Conservation (phyloP, 306 rosid genomes). For the Sesbania bispinosa region DNA sequence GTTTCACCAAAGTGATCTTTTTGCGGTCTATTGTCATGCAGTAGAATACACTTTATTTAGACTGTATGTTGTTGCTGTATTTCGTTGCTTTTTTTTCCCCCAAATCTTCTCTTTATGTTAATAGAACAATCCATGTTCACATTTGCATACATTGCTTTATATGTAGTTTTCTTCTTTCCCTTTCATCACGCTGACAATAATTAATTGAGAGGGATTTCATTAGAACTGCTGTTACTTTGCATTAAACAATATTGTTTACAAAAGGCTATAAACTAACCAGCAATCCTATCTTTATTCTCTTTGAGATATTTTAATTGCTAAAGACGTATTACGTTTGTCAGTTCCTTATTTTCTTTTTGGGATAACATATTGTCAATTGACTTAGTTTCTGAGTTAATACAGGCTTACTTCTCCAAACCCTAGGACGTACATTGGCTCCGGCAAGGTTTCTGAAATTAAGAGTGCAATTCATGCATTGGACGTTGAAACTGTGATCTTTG, state of each 20-base stretch:
- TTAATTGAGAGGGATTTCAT: not conserved
- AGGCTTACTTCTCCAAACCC: conserved; percentile 83
- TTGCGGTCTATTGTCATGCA: not conserved
- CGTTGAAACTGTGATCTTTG: conserved; percentile 86
- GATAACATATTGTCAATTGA: conserved; percentile 4
- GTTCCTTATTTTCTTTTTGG: not conserved
- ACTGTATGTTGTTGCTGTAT: not conserved
- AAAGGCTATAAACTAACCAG: not conserved
- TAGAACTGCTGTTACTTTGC: not conserved
- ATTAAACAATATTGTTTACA: not conserved
- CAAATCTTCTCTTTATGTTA: not conserved
- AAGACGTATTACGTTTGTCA: not conserved
- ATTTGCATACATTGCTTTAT: not conserved
- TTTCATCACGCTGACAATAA: not conserved
- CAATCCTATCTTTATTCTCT: not conserved
- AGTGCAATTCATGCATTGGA: conserved; percentile 74
- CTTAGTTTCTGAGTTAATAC: conserved; percentile 25
- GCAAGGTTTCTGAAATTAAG: conserved; percentile 93
- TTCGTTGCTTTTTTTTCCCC: not conserved
- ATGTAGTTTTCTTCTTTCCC: not conserved
- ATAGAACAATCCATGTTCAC: not conserved
- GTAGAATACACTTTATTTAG: not conserved
- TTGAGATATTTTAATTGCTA: not conserved
- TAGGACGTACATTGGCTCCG: conserved; percentile 93
- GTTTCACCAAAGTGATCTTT: conserved; percentile 1